Base-by-base conservation (phyloP, 768 basidiomycete species). In the Suillus luteus region DNA sequence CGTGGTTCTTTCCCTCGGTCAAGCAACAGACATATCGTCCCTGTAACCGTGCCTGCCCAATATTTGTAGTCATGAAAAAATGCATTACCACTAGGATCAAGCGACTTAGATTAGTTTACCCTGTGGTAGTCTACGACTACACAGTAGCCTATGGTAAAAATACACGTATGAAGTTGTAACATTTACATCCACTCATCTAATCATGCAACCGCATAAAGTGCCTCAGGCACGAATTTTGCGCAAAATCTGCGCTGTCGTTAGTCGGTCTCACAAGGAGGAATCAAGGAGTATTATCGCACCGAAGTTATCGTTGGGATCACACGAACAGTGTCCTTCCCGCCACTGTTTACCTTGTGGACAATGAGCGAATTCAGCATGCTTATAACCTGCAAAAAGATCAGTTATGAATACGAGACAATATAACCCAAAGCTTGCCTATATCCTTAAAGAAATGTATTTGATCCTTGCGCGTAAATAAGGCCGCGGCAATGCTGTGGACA, bases 391-490 rank as follows among this genome's bases (percentile, higher is more conserved):
- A 10, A 41, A 27, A 11, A 5, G 6, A 41, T 43, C 70, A 71
- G 33, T 62, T 27, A 57, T n/a, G 40, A 41, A 19, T 19, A 38
- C 10, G 10, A 40, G 40, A 38, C 9, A 24, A 24, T 24, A 12
- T 41, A 24, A 41, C 6, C 33, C 2, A 17, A 41, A 31, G 71
- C 87, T 41, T 58, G 27, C 57, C 96, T 59, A 99, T 93, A 71
- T 98, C 95, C 67, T 90, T 85, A 82, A 98, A 98, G 80, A 93
- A 99, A 75, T 97, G 93, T 49, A 98, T 88, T 76, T 94, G 91
- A 19, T 93, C 90, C 73, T 92, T 95, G 73, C 83, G 84, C 0
- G 93, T 90, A 67, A 98, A 92, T 10, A 99, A 80, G 0, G 96
- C 90, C 1, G 91, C 95, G 41, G 92, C 96, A 63, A 98, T 95